Conservation (phyloP, 495 filamentous ascomycete species). For the Talaromyces ruber region DNA sequence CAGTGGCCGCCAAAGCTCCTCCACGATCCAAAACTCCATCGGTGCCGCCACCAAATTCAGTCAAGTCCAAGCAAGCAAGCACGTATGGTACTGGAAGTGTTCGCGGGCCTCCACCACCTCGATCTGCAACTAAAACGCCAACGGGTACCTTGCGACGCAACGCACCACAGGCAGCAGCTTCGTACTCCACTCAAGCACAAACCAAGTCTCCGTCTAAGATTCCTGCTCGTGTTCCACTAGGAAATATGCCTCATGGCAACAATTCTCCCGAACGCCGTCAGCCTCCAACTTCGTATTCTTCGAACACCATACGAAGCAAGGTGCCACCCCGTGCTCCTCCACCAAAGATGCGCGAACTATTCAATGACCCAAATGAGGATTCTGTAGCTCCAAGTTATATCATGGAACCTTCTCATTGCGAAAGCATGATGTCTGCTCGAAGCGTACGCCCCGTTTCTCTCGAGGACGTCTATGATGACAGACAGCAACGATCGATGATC, state of each 20-base stretch:
- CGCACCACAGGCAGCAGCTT: slow-evolving; percentile 31
- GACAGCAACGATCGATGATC: slow-evolving; percentile 40
- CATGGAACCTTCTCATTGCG: slow-evolving; percentile 51
- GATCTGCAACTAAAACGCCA: slow-evolving; percentile 63
- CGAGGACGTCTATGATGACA: slow-evolving; percentile 81
- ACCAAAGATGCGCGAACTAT: slow-evolving; percentile 77
- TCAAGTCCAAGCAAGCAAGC: slow-evolving; percentile 24
- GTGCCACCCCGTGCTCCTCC: slow-evolving; percentile 65
- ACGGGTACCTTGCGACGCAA: slow-evolving; percentile 48
- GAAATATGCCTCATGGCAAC: slow-evolving; percentile 68
- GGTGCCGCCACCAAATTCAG: slow-evolving; percentile 41
- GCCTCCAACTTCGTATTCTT: slow-evolving; percentile 38
- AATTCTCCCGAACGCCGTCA: slow-evolving; percentile 73
- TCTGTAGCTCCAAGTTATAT: slow-evolving; percentile 49
- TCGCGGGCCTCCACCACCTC: slow-evolving; percentile 40
- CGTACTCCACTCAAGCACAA: not conserved
- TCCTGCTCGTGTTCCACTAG: slow-evolving; percentile 69
- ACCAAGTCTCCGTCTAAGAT: slow-evolving; percentile 67
- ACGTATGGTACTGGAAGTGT: slow-evolving; percentile 38
- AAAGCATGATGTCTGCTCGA: slow-evolving; percentile 55
- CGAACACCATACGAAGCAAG: slow-evolving; percentile 47
- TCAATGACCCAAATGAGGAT: slow-evolving; percentile 57
- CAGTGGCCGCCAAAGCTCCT: slow-evolving; percentile 50
- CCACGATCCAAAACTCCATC: slow-evolving; percentile 76
- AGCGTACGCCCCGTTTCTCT: slow-evolving; percentile 70